Percentiles rank a stretch among this genome's conserved stretches.
phyloP scores from a whole-genome alignment of 306 rosid species.

The Geum urbanum region DNA sequence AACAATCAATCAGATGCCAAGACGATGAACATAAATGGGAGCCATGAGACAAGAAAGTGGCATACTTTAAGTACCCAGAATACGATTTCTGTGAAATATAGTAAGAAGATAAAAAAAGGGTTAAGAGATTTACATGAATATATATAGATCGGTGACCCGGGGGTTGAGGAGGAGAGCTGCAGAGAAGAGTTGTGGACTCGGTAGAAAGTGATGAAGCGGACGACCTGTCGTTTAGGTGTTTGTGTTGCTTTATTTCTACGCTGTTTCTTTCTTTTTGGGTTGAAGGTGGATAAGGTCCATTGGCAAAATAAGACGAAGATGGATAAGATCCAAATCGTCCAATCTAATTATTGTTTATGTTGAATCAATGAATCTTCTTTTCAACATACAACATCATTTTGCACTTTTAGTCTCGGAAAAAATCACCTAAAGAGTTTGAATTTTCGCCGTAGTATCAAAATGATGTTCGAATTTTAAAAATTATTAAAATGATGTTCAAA shows the following conservation, averaged over 20 bases:
- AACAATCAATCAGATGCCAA: background rate
- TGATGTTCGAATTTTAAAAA: too few relatives aligned
- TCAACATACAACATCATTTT: too few relatives aligned
- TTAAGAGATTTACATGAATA: background rate
- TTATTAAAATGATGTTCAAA: too few relatives aligned
- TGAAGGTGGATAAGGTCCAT: constrained; percentile 2
- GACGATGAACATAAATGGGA: background rate
- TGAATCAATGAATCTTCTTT: too few relatives aligned
- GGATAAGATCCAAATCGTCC: background rate
- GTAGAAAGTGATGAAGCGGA: constrained; percentile 11
- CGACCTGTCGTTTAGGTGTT: constrained; percentile 17
- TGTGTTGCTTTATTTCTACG: constrained; percentile 39
- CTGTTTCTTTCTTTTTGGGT: background rate
- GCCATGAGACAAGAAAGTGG: background rate
- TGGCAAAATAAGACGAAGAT: background rate
- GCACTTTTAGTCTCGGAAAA: too few relatives aligned
- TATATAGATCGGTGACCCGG: background rate
- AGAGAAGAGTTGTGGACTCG: background rate
- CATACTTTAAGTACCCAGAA: background rate
- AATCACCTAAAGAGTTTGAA: too few relatives aligned
- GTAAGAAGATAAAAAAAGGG: background rate
- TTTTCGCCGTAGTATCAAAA: too few relatives aligned
- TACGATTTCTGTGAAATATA: background rate
- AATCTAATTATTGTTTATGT: too few relatives aligned
- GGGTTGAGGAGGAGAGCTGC: background rate